A percentile compares a stretch with the other conserved stretches of the same genome.
phyloP scores from a whole-genome alignment of 75 land plant species.

The Sequoia sempervirens region DNA sequence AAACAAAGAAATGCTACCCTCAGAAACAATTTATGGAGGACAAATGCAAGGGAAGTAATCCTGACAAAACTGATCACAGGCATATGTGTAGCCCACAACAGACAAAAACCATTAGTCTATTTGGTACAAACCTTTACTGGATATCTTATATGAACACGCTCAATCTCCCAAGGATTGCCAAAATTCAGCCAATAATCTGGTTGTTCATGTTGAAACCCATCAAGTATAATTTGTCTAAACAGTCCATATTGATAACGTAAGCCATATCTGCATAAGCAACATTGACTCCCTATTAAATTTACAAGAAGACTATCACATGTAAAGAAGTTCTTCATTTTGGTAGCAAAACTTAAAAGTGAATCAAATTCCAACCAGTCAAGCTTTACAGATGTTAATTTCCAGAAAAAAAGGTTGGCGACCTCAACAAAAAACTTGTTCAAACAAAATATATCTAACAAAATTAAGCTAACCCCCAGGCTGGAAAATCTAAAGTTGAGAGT shows the following conservation, averaged over 20 bases:
- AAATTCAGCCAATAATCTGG: slow-evolving; percentile 85
- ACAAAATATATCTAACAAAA: neutral
- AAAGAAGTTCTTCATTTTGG: neutral
- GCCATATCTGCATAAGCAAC: slow-evolving; percentile 51
- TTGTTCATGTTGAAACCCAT: slow-evolving; percentile 80
- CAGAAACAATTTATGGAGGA: neutral
- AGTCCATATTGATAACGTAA: slow-evolving; percentile 76
- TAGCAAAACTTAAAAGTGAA: neutral
- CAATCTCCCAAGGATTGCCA: slow-evolving; percentile 92
- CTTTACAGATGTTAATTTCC: neutral
- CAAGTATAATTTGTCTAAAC: slow-evolving; percentile 61
- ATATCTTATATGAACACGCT: slow-evolving; percentile 71
- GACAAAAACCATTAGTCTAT: slow-evolving; percentile 1
- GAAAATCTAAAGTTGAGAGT: slow-evolving; percentile 67
- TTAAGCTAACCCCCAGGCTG: slow-evolving; percentile 72
- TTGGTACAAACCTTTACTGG: slow-evolving; percentile 50
- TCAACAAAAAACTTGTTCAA: neutral
- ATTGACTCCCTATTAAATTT: neutral
- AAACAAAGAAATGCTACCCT: neutral
- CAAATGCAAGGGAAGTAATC: neutral
- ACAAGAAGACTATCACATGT: neutral
- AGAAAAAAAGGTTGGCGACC: neutral
- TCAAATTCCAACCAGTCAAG: neutral
- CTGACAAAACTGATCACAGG: neutral
- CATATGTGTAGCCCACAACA: neutral